These are phyloP conservation scores for Yarrowia sp. DNA, from an alignment of 805 yeast species.

Conservation along the genomic window DNA sequence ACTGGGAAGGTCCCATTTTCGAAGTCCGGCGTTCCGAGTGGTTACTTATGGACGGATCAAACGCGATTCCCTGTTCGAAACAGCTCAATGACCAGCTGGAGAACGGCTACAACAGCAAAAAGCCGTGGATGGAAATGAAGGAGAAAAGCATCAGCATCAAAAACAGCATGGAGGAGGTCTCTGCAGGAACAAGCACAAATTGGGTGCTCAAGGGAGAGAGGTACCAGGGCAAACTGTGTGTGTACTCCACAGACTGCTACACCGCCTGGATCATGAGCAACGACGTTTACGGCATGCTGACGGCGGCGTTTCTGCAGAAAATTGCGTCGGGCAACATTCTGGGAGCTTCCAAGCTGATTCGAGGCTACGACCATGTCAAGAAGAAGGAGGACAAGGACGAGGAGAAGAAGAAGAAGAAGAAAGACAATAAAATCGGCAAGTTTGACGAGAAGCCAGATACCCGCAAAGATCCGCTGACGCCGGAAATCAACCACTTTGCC, in stretches of 20 bases:
- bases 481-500: neutral
- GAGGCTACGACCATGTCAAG: slow-evolving; percentile 44
- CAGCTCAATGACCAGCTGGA: slow-evolving; percentile 66
- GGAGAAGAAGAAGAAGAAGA: neutral
- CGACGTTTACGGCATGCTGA: slow-evolving; percentile 44
- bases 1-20: slow-evolving; percentile 88
- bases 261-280: slow-evolving; percentile 46
- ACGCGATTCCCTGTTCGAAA: slow-evolving; percentile 58
- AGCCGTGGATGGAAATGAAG: slow-evolving; percentile 53
- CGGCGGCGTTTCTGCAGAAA: slow-evolving; percentile 33
- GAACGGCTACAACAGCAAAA: slow-evolving; percentile 55
- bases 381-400: slow-evolving; percentile 18
- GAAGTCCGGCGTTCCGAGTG: slow-evolving; percentile 86
- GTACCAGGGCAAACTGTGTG: slow-evolving; percentile 27
- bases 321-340: slow-evolving; percentile 49
- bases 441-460: slow-evolving; percentile 10
- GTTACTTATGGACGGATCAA: slow-evolving; percentile 64
- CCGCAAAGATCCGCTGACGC: neutral
- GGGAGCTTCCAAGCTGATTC: slow-evolving; percentile 45
- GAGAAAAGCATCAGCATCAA: slow-evolving; percentile 48
- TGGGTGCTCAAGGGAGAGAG: slow-evolving; percentile 43
- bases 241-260: slow-evolving; percentile 39
- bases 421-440: neutral
- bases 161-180: slow-evolving; percentile 27
- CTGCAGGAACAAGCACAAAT: slow-evolving; percentile 38